Percentiles rank a stretch among this genome's conserved stretches.
phyloP scores from a whole-genome alignment of 2,329 filamentous ascomycete species.

The Colletotrichum simmondsii region DNA sequence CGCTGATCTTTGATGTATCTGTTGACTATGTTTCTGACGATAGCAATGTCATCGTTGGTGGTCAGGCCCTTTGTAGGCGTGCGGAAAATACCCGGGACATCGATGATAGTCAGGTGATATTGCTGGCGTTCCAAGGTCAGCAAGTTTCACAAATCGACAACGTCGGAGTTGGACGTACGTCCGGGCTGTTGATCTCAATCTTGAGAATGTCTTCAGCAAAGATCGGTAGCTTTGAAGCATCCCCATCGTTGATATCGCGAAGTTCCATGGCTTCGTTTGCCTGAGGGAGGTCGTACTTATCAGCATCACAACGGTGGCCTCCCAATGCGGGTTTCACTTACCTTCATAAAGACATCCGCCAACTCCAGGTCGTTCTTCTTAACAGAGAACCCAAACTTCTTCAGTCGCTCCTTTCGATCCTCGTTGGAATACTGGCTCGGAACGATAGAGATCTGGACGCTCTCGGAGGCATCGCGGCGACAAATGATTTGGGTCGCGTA shows the following conservation, averaged over 20 bases:
- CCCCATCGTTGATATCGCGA: slow-evolving; percentile 34
- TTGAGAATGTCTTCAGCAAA: slow-evolving; percentile 60
- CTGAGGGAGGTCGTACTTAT: slow-evolving; percentile 33
- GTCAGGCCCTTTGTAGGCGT: slow-evolving; percentile 48
- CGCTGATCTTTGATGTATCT: slow-evolving; percentile 56
- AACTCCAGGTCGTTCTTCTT: slow-evolving; percentile 44
- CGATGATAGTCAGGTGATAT: slow-evolving; percentile 63
- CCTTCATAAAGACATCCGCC: slow-evolving; percentile 51
- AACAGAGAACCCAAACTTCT: slow-evolving; percentile 42
- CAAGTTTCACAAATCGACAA: background rate
- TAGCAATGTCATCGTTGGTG: slow-evolving; percentile 53
- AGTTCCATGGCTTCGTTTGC: slow-evolving; percentile 59
- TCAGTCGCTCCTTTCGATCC: slow-evolving; percentile 29
- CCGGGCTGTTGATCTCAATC: slow-evolving; percentile 57
- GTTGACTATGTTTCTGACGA: slow-evolving; percentile 60
- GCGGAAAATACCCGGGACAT: slow-evolving; percentile 65
- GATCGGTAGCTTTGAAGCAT: slow-evolving; percentile 34
- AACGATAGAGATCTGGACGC: slow-evolving; percentile 55
- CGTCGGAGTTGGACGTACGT: slow-evolving; percentile 39
- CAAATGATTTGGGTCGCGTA: slow-evolving; percentile 60
- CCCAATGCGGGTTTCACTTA: slow-evolving; percentile 34
- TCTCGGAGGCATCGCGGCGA: slow-evolving; percentile 47
- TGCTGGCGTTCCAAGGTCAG: slow-evolving; percentile 37
- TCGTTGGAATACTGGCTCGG: slow-evolving; percentile 39
- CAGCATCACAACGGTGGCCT: background rate